phyloP scores from a whole-genome alignment of 2,329 filamentous ascomycete genomes.

The Ophiostoma ips region DNA sequence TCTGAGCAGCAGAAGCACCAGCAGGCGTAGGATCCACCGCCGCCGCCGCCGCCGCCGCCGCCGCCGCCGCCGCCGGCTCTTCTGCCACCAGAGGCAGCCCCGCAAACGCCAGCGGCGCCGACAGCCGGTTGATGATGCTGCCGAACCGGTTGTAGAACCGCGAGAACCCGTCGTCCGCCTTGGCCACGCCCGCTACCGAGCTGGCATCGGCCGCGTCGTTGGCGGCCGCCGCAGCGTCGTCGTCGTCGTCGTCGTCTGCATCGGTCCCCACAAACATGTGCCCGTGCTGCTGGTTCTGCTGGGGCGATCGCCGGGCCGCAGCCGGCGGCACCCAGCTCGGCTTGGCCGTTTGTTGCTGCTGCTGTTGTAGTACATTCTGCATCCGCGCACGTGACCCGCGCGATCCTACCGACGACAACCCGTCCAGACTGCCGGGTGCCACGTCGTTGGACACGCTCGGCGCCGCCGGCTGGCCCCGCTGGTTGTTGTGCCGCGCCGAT shows the following conservation, averaged over 20 bases:
- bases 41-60: not conserved
- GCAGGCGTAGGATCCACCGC: too few relatives aligned
- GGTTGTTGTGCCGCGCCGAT: constrained; percentile 35
- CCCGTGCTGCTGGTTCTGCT: constrained; percentile 19
- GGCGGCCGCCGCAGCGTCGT: constrained; percentile 17
- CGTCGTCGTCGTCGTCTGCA: constrained; percentile 13
- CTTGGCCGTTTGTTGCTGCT: constrained; percentile 24
- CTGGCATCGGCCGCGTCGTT: too few relatives aligned
- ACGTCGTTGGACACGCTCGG: constrained; percentile 64
- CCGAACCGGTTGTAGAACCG: constrained; percentile 89
- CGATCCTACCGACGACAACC: too few relatives aligned
- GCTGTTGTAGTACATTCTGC: constrained; percentile 40
- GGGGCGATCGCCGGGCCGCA: constrained; percentile 10
- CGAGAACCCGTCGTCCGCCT: constrained; percentile 63
- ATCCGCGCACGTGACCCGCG: constrained; percentile 35
- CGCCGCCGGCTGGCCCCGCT: constrained; percentile 52
- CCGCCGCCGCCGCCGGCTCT: constrained; percentile 3
- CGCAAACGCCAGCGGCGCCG: constrained; percentile 82
- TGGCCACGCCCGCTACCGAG: constrained; percentile 17
- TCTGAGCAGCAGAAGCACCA: too few relatives aligned
- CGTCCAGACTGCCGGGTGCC: constrained; percentile 54
- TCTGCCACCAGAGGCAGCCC: constrained; percentile 55
- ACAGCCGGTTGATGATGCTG: constrained; percentile 73
- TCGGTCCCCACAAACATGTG: constrained; percentile 16
- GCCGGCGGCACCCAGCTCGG: constrained; percentile 34